phyloP scores from a whole-genome alignment of 139 green algal species.

The Bryopsis sp. region DNA sequence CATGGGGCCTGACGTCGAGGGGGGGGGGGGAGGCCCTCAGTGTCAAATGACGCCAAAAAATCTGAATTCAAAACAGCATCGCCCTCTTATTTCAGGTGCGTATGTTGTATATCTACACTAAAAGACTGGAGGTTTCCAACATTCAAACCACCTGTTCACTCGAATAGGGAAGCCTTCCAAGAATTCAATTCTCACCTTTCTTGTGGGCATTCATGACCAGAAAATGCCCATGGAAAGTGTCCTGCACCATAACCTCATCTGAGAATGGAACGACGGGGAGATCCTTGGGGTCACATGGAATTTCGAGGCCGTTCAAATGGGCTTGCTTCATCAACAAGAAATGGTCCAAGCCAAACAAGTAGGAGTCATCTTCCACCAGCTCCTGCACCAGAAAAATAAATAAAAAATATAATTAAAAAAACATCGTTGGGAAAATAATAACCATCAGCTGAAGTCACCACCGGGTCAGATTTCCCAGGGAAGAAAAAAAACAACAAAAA shows the following conservation, averaged over 20 bases:
- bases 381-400: not conserved
- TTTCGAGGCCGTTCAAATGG: not conserved
- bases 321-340: constrained; percentile 6
- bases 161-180: no score
- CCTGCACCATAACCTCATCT: not conserved
- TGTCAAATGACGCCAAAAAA: no score
- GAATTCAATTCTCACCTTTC: not conserved
- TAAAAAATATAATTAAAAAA: not conserved
- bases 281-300: not conserved
- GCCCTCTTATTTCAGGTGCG: no score
- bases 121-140: no score
- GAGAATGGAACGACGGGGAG: not conserved
- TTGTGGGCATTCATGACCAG: constrained; percentile 7
- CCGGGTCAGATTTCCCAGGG: not conserved
- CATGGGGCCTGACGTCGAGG: no score
- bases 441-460: not conserved
- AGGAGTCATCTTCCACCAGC: not conserved
- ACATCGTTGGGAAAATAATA: not conserved
- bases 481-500: not conserved
- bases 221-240: not conserved
- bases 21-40: no score
- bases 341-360: constrained; percentile 1
- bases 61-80: no score
- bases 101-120: no score
- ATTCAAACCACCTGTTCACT: no score